Conservation (phyloP, 2,329 filamentous ascomycete genomes). For the Pseudocercospora pini-densiflorae region DNA sequence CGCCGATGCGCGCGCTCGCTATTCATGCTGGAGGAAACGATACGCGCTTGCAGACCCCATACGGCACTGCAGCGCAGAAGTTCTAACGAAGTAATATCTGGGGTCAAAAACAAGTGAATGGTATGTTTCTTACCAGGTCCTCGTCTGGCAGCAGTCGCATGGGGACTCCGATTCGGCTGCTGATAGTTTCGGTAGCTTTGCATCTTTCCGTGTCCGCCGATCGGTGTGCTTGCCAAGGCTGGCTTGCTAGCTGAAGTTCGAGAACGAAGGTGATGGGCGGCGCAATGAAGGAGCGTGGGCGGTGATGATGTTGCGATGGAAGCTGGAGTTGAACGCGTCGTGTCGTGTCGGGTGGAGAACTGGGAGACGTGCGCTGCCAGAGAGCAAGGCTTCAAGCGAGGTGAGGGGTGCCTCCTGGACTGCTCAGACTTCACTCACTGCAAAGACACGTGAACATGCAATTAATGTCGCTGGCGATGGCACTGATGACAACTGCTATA, state of each 20-base stretch:
- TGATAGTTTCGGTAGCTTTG: constrained; percentile 54
- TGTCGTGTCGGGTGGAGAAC: constrained; percentile 1
- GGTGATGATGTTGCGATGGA: constrained; percentile 15
- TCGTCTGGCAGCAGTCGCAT: constrained; percentile 39
- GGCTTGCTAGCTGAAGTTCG: constrained; percentile 16
- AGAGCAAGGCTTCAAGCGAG: constrained; percentile 8
- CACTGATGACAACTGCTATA: not conserved
- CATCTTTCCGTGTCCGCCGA: constrained; percentile 40
- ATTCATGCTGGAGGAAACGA: constrained; percentile 23
- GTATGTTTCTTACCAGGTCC: constrained; percentile 46
- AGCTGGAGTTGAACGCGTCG: constrained; percentile 12
- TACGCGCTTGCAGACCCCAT: not conserved
- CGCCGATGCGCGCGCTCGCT: constrained; percentile 33
- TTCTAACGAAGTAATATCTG: not conserved
- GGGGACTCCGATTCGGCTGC: constrained; percentile 38
- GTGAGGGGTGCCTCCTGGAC: not conserved
- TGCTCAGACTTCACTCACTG: not conserved
- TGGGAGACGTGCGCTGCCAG: not conserved
- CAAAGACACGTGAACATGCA: not conserved
- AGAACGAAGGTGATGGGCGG: constrained; percentile 4
- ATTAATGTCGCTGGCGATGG: not conserved
- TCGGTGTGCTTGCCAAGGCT: constrained; percentile 26
- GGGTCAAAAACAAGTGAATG: constrained; percentile 12
- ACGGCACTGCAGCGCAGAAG: not conserved
- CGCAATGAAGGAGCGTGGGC: constrained; percentile 6